Evolutionary conservation across 2,329 filamentous ascomycete genomes (phyloP), one percentile per base, ranked within the genome.

Genomic region (Xylaria sp.): DNA sequence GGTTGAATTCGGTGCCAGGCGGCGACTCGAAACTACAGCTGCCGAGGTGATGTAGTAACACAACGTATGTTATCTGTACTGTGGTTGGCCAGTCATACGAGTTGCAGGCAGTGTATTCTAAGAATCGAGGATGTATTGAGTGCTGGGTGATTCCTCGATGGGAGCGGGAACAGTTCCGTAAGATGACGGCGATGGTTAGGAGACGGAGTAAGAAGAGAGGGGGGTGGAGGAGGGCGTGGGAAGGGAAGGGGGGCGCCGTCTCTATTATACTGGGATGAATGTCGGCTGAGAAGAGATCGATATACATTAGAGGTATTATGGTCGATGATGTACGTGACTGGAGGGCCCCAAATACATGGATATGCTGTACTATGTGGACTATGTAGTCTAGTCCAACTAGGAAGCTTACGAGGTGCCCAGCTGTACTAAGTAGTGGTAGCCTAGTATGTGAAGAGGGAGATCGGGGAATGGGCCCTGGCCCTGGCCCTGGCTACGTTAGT

Each of bases 381-480:
- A 50, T 39, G 39, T 50, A 37, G 37, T 57, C 32, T 15, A 56
- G 32, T 39, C 32, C 4, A 56, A 39, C 32, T 23, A 56, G 54
- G 34, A 39, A 56, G 54, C n/a, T 15, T 56, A 37, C 34, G n/a
- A 23, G 39, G 34, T 58, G 56, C 56, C 46, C 56, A 58, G 57
- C 57, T 50, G 44, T 6, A n/a, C n/a, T n/a, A n/a, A n/a, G n/a
- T n/a, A 23, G 28, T 20, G 3, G 10, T 37, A 20, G 28, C 6
- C 18, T 48, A 48, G 46, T 18, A 34, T 57, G 41, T 10, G 44
- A 46, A 13, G 15, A 66, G 63, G 18, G 39, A 66, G 68, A 70
- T 70, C 68, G 64, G 68, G 64, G 64, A 63, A 68, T 32, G n/a
- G n/a, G n/a, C n/a, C n/a, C n/a, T n/a, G 56, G 68, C 52, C 67